A percentile compares a stretch with the other conserved stretches of the same genome.
Conservation (phyloP, 2,329 filamentous ascomycete species). For the Elsinoe fawcettii region DNA sequence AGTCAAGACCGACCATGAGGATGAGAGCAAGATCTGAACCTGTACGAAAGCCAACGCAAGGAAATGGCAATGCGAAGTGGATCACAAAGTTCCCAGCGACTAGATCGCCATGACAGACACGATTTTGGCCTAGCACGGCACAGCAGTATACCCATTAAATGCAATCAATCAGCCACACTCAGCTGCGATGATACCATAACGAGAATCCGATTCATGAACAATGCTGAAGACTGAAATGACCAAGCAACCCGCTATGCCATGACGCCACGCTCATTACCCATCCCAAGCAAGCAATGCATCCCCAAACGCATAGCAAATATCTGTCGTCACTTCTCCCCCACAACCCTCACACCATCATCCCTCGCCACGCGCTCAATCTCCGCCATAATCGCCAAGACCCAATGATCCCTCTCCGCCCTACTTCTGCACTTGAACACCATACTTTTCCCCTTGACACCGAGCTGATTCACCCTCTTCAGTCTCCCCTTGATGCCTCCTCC, state of each 20-base stretch:
- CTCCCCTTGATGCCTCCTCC: slow-evolving; percentile 36
- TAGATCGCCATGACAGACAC: background rate
- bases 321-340: slow-evolving; percentile 17
- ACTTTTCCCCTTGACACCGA: slow-evolving; percentile 54
- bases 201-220: too few relatives aligned
- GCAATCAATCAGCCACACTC: background rate
- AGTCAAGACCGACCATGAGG: slow-evolving; percentile 30
- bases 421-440: slow-evolving; percentile 60
- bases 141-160: background rate
- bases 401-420: slow-evolving; percentile 58
- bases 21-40: background rate
- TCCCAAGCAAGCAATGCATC: background rate
- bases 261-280: background rate
- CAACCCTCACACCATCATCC: slow-evolving; percentile 44
- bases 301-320: background rate
- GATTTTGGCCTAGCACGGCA: background rate
- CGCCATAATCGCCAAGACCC: slow-evolving; percentile 58
- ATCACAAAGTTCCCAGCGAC: background rate
- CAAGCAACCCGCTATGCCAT: background rate
- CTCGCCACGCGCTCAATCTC: slow-evolving; percentile 56
- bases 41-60: background rate
- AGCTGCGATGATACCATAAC: too few relatives aligned
- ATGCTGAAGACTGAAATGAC: too few relatives aligned
- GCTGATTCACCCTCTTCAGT: slow-evolving; percentile 52
- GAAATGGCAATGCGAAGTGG: background rate